Conservation (phyloP, 352 stramenopile genomes). For the Phytophthora lateralis region DNA sequence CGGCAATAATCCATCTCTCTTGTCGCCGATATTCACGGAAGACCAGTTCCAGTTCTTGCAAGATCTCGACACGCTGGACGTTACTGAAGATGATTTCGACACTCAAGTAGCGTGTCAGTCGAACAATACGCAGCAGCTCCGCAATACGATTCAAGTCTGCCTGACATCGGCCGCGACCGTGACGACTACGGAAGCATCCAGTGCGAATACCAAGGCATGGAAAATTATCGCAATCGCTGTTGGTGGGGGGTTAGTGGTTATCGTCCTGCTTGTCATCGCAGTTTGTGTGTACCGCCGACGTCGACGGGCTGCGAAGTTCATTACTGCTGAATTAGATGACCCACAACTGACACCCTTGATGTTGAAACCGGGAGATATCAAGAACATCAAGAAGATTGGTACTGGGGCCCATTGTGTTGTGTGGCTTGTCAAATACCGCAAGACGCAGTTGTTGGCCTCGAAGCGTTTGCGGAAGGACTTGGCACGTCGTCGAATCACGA, state of each 20-base stretch:
- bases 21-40: constrained; percentile 36
- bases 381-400: constrained; percentile 45
- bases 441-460: constrained; percentile 36
- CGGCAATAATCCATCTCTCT: constrained; percentile 3
- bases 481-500: constrained; percentile 34
- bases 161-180: constrained; percentile 21
- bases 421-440: constrained; percentile 49
- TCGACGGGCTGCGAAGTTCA: constrained; percentile 18
- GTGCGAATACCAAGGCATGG: constrained; percentile 3
- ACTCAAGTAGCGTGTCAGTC: constrained; percentile 33
- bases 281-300: constrained; percentile 27
- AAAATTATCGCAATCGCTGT: constrained; percentile 17
- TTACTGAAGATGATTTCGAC: constrained; percentile 26
- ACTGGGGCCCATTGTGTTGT: constrained; percentile 38
- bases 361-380: constrained; percentile 48
- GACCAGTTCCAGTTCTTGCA: constrained; percentile 49
- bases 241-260: constrained; percentile 11
- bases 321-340: constrained; percentile 43
- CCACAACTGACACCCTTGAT: constrained; percentile 41
- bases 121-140: constrained; percentile 36
- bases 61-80: constrained; percentile 39
- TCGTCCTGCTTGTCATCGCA: constrained; percentile 10
- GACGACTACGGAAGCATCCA: constrained; percentile 7
- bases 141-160: constrained; percentile 33
- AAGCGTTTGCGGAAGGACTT: constrained; percentile 52